These are phyloP conservation scores for Chlorella sp. DNA, from an alignment of 139 green algal species.

Conservation along the genomic window DNA sequence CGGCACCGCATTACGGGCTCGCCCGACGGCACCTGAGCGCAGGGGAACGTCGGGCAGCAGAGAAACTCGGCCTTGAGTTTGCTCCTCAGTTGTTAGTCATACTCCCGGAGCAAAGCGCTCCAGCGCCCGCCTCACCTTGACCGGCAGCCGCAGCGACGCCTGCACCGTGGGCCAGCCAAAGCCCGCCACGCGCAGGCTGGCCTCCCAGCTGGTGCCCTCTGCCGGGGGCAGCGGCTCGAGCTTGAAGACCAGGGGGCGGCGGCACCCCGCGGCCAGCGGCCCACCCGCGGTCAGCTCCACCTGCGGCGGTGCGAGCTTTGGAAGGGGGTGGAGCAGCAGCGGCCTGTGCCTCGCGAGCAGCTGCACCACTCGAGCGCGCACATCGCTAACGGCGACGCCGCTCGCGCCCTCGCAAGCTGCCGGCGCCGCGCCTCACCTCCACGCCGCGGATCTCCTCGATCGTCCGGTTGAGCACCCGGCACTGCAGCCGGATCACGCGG, in stretches of 20 bases:
- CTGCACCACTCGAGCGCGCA: background rate
- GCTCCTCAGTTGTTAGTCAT: background rate
- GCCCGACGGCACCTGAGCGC: constrained; percentile 16
- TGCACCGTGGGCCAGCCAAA: constrained; percentile 44
- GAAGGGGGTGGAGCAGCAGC: background rate
- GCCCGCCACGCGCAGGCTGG: constrained; percentile 5
- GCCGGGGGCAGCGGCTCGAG: constrained; percentile 20
- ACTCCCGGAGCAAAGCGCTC: too few species aligned
- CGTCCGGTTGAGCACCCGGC: constrained; percentile 34
- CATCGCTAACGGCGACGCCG: background rate
- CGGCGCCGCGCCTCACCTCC: constrained; percentile 14
- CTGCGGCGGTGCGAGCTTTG: background rate
- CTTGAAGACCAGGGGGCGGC: constrained; percentile 29
- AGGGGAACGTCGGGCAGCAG: background rate
- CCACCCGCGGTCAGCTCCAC: constrained; percentile 32
- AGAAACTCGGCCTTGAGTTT: background rate
- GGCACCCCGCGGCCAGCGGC: constrained; percentile 19
- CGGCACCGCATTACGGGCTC: constrained; percentile 10
- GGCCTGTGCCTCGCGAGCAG: too few species aligned
- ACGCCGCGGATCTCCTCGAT: constrained; percentile 30
- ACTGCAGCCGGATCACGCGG: constrained; percentile 27
- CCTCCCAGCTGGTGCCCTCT: constrained; percentile 25
- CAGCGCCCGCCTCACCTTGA: constrained; percentile 8
- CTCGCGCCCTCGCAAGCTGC: too few species aligned
- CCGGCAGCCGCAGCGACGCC: constrained; percentile 24